Base-by-base conservation (phyloP, 129 eudicot genomes). In the Pseudognaphalium luteoalbum region DNA sequence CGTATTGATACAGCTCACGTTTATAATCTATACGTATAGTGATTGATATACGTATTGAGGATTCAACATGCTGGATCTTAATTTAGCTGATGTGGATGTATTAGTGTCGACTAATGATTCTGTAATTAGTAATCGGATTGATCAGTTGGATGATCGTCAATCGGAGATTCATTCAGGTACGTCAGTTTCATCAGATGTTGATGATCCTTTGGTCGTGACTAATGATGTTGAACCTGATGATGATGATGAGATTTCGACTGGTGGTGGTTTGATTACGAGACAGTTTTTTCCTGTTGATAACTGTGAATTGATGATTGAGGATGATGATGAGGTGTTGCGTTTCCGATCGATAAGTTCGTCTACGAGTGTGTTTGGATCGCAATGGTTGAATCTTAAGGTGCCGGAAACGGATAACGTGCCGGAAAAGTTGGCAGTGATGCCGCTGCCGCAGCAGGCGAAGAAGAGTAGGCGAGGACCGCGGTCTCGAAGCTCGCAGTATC, bases 401-500 rank as follows among this genome's bases (percentile, higher is more conserved):
- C 86, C 68, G 15, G 87, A 87, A 61, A 85, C 83, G 61, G 81
- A 41, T 3, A 65, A 21, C 17, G 75, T 60, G 76, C 66, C 70
- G 17, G 66, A 71, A 39, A 71, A 71, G 30, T 37, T 71, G 58
- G 65, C 61, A 17, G 61, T 19, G 61, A 44, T 80, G 66, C 76
- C 50, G 35, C 56, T 47, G 68, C 77, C 83, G 66, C 88, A 73
- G 86, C 84, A 70, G 77, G 83, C 81, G 35, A 88, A 80, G 91
- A 90, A 87, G 79, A 90, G 97, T 76, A 73, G 98, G 83, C 84
- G 98, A 19, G 98, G 98, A 33, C 98, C 98, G 16, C 76, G 96
- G 84, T 90, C 98, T 15, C 41, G 92, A 60, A 93, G 98, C 76
- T 93, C 96, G 9, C 90, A 90, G 84, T 93, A 88, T 65, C 87